These are phyloP conservation scores for Starmerella geochares DNA, from an alignment of 805 yeast species.

Conservation along the genomic window DNA sequence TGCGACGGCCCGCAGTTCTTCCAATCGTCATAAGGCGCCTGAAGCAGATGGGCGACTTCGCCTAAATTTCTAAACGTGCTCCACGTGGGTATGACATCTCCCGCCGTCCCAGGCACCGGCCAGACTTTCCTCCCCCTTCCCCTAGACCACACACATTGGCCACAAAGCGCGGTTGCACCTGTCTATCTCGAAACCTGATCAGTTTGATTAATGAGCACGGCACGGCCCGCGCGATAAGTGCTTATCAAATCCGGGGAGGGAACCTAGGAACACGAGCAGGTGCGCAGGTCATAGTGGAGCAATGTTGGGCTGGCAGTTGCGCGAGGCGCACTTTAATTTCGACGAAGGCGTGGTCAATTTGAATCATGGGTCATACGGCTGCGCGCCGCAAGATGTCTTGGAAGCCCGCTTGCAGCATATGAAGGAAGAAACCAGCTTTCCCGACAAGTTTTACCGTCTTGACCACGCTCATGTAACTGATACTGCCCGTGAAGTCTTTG, in stretches of 20 bases:
- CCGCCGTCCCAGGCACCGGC: not conserved
- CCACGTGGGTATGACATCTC: not conserved
- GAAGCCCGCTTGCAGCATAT: slow-evolving; percentile 32
- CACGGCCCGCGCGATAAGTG: not conserved
- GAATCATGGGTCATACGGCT: slow-evolving; percentile 60
- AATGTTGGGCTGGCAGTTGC: slow-evolving; percentile 43
- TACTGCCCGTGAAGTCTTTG: slow-evolving; percentile 32
- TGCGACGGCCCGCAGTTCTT: too few relatives aligned
- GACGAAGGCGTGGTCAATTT: slow-evolving; percentile 38
- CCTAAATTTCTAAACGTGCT: not conserved
- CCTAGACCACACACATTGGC: too few relatives aligned
- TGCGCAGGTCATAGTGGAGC: too few relatives aligned
- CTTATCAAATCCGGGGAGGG: not conserved
- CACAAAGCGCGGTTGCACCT: too few relatives aligned
- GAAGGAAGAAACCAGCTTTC: slow-evolving; percentile 33
- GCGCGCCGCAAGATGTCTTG: slow-evolving; percentile 41
- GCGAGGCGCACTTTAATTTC: slow-evolving; percentile 40
- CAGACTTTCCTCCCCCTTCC: not conserved
- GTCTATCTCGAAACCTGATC: too few relatives aligned
- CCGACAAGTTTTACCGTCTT: slow-evolving; percentile 39
- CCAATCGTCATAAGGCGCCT: too few relatives aligned
- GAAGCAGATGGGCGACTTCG: too few relatives aligned
- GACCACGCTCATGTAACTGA: slow-evolving; percentile 24
- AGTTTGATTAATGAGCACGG: too few relatives aligned
- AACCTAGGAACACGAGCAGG: too few relatives aligned